These are phyloP conservation scores for Lichtheimia corymbifera DNA, from an alignment of 371 early-diverging fungal species.

Conservation along the genomic window DNA sequence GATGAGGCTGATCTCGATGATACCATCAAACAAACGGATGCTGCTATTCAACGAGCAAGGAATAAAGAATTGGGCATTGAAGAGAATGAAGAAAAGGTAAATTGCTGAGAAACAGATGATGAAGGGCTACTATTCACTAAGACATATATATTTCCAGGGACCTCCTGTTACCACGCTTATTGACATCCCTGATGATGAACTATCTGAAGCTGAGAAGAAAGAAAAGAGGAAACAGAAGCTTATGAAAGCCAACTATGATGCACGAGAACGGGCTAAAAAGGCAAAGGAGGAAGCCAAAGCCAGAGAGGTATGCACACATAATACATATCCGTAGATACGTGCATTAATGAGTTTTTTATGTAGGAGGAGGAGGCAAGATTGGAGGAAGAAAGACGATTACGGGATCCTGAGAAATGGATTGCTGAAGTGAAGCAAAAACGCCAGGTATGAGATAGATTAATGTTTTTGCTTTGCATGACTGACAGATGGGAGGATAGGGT, in stretches of 20 bases:
- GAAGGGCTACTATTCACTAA: not conserved
- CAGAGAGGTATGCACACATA: constrained; percentile 38
- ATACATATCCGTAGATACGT: not conserved
- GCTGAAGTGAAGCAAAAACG: constrained; percentile 66
- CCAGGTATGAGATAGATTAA: constrained; percentile 23
- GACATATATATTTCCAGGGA: constrained; percentile 41
- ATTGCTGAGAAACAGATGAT: not conserved
- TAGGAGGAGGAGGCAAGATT: constrained; percentile 65
- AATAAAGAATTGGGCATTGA: constrained; percentile 84
- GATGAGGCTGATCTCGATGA: constrained; percentile 76
- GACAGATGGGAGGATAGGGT: constrained; percentile 16
- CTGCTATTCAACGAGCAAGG: constrained; percentile 67
- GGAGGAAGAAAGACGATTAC: constrained; percentile 73
- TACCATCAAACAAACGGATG: constrained; percentile 69
- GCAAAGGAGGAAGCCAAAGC: constrained; percentile 79
- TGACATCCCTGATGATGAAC: constrained; percentile 80
- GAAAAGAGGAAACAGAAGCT: constrained; percentile 86
- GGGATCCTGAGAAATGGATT: constrained; percentile 77
- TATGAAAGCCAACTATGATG: constrained; percentile 82
- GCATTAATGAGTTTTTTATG: not conserved
- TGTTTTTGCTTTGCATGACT: not conserved
- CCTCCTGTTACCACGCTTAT: constrained; percentile 73
- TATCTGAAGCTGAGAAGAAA: constrained; percentile 74
- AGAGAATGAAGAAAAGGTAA: constrained; percentile 69
- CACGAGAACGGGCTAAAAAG: constrained; percentile 72